Percentiles rank a stretch among this genome's conserved stretches.
Evolutionary conservation across 805 yeast genomes (phyloP).

Genomic region (Ogataea glucozyma): DNA sequence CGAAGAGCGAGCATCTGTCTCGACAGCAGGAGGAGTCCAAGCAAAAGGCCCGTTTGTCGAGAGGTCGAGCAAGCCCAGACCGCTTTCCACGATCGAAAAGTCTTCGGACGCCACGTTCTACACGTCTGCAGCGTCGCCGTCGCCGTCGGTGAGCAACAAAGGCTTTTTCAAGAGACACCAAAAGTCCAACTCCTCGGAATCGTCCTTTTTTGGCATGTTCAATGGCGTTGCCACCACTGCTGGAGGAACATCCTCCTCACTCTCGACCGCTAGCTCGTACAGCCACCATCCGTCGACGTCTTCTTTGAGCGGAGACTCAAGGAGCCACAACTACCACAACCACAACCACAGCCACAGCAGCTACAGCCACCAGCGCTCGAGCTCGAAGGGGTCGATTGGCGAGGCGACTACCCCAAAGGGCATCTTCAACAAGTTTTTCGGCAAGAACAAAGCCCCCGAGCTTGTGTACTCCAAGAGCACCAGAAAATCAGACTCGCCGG

Average conservation of each 20-base stretch:
- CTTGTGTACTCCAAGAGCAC: constrained; percentile 8
- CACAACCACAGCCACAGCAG: too few species aligned
- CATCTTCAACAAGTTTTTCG: constrained; percentile 34
- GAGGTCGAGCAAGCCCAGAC: constrained; percentile 29
- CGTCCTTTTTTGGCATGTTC: constrained; percentile 40
- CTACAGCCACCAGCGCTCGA: constrained; percentile 27
- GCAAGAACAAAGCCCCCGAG: constrained; percentile 25
- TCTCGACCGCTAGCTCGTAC: background rate
- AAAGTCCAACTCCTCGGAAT: constrained; percentile 62
- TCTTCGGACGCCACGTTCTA: constrained; percentile 26
- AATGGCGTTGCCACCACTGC: constrained; percentile 29
- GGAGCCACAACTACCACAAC: too few species aligned
- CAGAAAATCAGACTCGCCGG: constrained; percentile 27
- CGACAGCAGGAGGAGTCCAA: background rate
- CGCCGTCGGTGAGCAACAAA: constrained; percentile 40
- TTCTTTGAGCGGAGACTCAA: constrained; percentile 11
- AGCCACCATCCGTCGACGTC: constrained; percentile 7
- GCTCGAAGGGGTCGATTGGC: constrained; percentile 31
- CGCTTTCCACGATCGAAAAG: constrained; percentile 40
- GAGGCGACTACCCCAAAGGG: constrained; percentile 33
- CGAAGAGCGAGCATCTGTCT: constrained; percentile 5
- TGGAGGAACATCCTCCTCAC: background rate
- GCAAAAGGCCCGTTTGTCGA: constrained; percentile 7
- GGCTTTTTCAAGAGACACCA: constrained; percentile 64
- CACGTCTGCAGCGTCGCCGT: constrained; percentile 22